Evolutionary conservation across 2,329 filamentous ascomycete species (phyloP).

Genomic region (Penicillium olsonii): DNA sequence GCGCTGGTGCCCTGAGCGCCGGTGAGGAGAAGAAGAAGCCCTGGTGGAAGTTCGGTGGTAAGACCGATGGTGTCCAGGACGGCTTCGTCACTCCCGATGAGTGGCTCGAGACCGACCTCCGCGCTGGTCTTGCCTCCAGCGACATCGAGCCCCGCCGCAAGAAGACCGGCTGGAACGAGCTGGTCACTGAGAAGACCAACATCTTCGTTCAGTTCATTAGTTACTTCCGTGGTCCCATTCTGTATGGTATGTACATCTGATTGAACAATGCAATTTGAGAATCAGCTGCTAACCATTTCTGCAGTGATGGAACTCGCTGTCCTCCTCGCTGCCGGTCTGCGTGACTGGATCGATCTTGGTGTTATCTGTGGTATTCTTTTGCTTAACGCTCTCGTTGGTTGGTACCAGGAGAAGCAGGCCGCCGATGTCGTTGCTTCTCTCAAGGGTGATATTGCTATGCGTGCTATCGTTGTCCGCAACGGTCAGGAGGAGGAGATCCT

Average conservation of each 20-base stretch:
- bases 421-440: conserved; percentile 73
- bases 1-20: conserved; percentile 44
- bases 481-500: conserved; percentile 69
- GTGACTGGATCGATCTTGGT: conserved; percentile 75
- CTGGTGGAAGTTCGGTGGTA: conserved; percentile 60
- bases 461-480: conserved; percentile 67
- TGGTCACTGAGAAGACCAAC: conserved; percentile 74
- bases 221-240: conserved; percentile 75
- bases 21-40: conserved; percentile 52
- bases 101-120: conserved; percentile 69
- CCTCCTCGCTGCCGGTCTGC: conserved; percentile 70
- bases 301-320: conserved; percentile 73
- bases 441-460: conserved; percentile 79
- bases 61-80: conserved; percentile 28
- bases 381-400: conserved; percentile 74
- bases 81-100: conserved; percentile 61
- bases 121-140: conserved; percentile 58
- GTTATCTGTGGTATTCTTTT: conserved; percentile 75
- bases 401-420: conserved; percentile 81
- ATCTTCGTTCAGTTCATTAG: conserved; percentile 72
- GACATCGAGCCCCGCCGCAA: conserved; percentile 67
- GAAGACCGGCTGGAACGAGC: conserved; percentile 70
- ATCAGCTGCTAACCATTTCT: background rate
- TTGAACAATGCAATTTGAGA: background rate
- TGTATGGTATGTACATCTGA: conserved; percentile 66